Evolutionary conservation across 257 asterid genomes (phyloP).

Genomic region (Misopates orontium): DNA sequence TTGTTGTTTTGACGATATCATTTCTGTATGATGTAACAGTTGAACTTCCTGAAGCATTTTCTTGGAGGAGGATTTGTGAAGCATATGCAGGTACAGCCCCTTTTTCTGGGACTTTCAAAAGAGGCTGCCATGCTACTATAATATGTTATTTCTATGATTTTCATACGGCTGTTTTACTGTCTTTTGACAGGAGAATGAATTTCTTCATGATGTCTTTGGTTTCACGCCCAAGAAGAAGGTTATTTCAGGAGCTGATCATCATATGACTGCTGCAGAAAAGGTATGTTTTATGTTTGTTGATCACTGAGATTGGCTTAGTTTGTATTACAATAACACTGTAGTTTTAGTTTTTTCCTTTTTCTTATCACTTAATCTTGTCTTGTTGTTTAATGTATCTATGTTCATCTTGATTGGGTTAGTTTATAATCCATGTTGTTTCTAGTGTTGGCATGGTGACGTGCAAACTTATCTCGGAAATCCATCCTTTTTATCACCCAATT

Average conservation of each 20-base stretch:
- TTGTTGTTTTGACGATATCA: conserved; percentile 1
- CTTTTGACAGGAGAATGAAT: conserved; percentile 67
- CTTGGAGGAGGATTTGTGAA: conserved; percentile 97
- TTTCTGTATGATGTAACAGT: conserved; percentile 50
- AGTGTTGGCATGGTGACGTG: too few relatives aligned
- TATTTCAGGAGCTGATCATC: conserved; percentile 45
- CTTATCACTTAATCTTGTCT: background rate
- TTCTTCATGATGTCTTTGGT: conserved; percentile 85
- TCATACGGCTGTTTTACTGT: background rate
- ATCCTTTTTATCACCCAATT: too few relatives aligned
- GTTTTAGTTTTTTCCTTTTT: too few relatives aligned
- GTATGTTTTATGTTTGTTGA: conserved; percentile 37
- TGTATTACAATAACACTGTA: background rate
- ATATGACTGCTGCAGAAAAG: conserved; percentile 66
- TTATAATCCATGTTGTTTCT: too few relatives aligned
- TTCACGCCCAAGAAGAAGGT: conserved; percentile 67
- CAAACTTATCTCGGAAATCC: too few relatives aligned
- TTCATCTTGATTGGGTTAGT: conserved; percentile 2
- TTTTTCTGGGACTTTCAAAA: background rate
- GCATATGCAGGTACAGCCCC: conserved; percentile 81
- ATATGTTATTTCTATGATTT: background rate
- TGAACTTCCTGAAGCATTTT: conserved; percentile 84
- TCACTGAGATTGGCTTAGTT: background rate
- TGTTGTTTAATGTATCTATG: background rate
- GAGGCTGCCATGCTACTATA: background rate